Conservation (phyloP, 495 filamentous ascomycete genomes). For the Thozetella sp. region DNA sequence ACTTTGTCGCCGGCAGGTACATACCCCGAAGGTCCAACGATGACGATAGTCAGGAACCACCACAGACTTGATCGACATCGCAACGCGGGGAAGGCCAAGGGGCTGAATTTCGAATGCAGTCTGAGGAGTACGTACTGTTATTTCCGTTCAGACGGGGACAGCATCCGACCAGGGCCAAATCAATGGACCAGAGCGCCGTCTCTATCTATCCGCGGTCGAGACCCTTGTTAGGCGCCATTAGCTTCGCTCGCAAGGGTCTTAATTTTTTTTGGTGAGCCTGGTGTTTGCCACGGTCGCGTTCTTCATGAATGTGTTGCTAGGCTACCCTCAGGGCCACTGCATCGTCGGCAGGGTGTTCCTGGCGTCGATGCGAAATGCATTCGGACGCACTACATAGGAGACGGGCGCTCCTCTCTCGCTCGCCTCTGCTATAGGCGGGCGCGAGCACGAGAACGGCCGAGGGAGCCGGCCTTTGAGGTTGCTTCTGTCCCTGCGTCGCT, state of each 20-base stretch:
- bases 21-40: neutral
- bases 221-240: neutral
- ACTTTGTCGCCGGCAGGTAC: neutral
- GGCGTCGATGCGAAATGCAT: no score
- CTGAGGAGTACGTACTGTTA: no score
- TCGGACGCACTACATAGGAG: no score
- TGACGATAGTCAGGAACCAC: neutral
- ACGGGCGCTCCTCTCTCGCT: no score
- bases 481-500: neutral
- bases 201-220: neutral
- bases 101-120: no score
- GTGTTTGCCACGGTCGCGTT: neutral
- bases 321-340: no score
- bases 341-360: no score
- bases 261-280: neutral
- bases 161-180: neutral
- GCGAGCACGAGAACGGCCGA: neutral
- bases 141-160: no score
- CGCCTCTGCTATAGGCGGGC: neutral
- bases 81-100: no score
- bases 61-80: neutral
- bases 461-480: neutral
- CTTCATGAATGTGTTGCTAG: no score
- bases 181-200: neutral
- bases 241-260: neutral